A percentile compares a stretch with the other conserved stretches of the same genome.
phyloP scores from a whole-genome alignment of 176 grass and related monocot species.

The Musa troglodytarum region DNA sequence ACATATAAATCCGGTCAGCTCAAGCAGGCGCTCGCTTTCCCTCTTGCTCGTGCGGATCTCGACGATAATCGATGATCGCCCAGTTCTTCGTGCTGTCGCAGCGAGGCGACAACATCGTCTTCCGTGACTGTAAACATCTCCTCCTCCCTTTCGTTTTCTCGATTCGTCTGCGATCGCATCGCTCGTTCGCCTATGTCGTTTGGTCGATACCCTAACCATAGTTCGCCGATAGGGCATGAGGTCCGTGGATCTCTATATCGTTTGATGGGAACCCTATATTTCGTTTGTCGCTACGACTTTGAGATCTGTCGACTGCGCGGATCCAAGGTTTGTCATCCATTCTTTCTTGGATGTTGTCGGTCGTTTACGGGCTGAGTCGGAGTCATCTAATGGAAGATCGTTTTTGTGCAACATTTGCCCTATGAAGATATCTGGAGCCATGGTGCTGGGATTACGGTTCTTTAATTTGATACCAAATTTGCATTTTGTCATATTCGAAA shows the following conservation, averaged over 20 bases:
- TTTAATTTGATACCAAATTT: not conserved
- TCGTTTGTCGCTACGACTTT: not conserved
- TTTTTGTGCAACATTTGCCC: not conserved
- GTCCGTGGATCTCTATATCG: not conserved
- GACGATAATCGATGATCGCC: not conserved
- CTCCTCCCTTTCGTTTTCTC: not conserved
- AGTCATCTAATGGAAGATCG: not conserved
- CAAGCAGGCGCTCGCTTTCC: too few relatives aligned
- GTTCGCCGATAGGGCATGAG: not conserved
- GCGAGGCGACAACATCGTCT: conserved; percentile 12
- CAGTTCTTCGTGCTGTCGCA: conserved; percentile 16
- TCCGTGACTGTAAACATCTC: not conserved
- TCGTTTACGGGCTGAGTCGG: not conserved
- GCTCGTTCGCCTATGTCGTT: not conserved
- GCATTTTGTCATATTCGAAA: not conserved
- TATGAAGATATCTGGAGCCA: not conserved
- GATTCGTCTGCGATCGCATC: not conserved
- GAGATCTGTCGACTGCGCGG: not conserved
- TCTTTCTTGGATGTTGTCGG: not conserved
- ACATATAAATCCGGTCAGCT: too few relatives aligned
- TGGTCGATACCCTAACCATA: not conserved
- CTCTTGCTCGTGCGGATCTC: too few relatives aligned
- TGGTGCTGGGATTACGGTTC: not conserved
- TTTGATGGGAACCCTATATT: not conserved
- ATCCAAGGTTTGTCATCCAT: not conserved